These are phyloP conservation scores for Tylopilus vinaceipallidus DNA, from an alignment of 768 basidiomycete genomes.

Conservation along the genomic window DNA sequence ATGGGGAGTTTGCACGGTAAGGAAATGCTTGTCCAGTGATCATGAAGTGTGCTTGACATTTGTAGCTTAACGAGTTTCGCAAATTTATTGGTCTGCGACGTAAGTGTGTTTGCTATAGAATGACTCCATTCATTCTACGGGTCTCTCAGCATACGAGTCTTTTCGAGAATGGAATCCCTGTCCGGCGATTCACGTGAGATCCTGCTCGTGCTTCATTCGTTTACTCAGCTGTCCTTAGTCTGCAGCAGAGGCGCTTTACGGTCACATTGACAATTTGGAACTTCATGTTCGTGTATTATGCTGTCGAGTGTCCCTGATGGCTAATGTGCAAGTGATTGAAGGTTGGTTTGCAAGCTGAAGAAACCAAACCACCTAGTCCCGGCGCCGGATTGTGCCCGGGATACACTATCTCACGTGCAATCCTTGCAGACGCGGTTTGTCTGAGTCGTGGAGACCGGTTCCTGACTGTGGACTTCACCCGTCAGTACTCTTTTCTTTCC, in stretches of 20 bases:
- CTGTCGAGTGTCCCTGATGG: neutral
- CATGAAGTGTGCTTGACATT: neutral
- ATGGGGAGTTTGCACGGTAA: slow-evolving; percentile 73
- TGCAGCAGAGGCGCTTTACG: slow-evolving; percentile 65
- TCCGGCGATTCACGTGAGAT: slow-evolving; percentile 49
- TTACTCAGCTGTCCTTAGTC: slow-evolving; percentile 35
- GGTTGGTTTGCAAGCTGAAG: slow-evolving; percentile 72
- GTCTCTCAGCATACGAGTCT: slow-evolving; percentile 47
- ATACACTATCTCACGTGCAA: slow-evolving; percentile 83
- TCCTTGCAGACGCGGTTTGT: slow-evolving; percentile 74
- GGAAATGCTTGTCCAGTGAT: slow-evolving; percentile 20
- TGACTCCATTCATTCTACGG: neutral
- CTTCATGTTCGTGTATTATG: slow-evolving; percentile 51
- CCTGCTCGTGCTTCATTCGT: neutral
- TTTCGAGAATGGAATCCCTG: slow-evolving; percentile 78
- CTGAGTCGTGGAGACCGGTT: slow-evolving; percentile 79
- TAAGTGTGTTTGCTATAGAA: slow-evolving; percentile 27
- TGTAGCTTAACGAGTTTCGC: slow-evolving; percentile 67
- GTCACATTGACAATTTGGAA: slow-evolving; percentile 75
- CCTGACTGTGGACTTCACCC: slow-evolving; percentile 73
- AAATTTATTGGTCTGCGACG: slow-evolving; percentile 70
- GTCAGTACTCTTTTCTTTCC: slow-evolving; percentile 38
- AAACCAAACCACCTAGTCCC: slow-evolving; percentile 58
- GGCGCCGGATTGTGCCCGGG: slow-evolving; percentile 82
- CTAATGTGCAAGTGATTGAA: slow-evolving; percentile 19